Evolutionary conservation across 345 rosid species (phyloP).

Genomic region (Corchorus capsularis): DNA sequence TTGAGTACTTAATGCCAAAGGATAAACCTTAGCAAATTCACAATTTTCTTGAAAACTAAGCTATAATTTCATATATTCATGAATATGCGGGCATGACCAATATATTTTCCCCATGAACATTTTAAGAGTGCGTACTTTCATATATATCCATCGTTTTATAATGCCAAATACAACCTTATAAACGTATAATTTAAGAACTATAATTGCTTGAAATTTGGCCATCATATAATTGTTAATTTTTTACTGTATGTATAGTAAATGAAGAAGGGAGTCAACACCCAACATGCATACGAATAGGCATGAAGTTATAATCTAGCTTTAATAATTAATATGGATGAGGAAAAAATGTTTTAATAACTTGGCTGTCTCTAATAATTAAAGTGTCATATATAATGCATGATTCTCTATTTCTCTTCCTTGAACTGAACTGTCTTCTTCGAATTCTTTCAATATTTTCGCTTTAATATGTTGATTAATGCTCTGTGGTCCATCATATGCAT

Average conservation of each 20-base stretch:
- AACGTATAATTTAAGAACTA: too few relatives aligned
- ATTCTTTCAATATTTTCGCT: background rate
- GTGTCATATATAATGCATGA: conserved; percentile 5
- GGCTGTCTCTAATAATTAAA: background rate
- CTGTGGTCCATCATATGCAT: conserved; percentile 2
- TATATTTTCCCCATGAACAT: too few relatives aligned
- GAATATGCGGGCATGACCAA: too few relatives aligned
- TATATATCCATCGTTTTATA: too few relatives aligned
- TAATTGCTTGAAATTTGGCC: too few relatives aligned
- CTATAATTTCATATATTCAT: too few relatives aligned
- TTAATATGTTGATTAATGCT: background rate
- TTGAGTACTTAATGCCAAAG: background rate
- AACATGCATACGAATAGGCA: background rate
- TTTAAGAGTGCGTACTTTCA: too few relatives aligned
- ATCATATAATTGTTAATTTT: too few relatives aligned
- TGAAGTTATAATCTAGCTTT: background rate
- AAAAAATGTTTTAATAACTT: background rate
- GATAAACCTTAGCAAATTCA: too few relatives aligned
- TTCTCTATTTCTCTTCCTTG: background rate
- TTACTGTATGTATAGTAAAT: background rate
- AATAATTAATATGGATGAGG: background rate
- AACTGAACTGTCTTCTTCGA: background rate
- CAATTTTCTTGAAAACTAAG: too few relatives aligned
- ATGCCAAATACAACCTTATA: too few relatives aligned
- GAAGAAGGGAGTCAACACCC: background rate